phyloP scores from a whole-genome alignment of 495 filamentous ascomycete genomes.

The Aspergillus affinis region DNA sequence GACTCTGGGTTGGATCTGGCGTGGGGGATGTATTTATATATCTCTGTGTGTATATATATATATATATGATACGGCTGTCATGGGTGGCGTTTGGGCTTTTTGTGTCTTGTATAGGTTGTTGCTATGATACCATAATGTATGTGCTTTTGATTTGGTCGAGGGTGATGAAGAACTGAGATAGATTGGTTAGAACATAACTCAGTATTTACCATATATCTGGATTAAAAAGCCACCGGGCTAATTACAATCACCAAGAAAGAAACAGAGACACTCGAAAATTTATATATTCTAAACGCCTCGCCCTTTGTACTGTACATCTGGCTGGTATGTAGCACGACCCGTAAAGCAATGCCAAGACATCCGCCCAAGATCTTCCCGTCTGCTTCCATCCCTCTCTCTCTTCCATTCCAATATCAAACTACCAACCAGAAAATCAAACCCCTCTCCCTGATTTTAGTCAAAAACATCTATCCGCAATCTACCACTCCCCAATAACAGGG shows the following conservation, averaged over 20 bases:
- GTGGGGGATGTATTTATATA: background rate
- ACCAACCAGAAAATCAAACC: background rate
- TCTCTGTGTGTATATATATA: conserved; percentile 2
- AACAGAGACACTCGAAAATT: no score
- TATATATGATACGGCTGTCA: background rate
- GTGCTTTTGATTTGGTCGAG: background rate
- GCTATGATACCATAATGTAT: conserved; percentile 1
- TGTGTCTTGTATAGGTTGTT: background rate
- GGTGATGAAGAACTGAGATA: no score
- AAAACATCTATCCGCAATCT: no score
- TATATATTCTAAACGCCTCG: no score
- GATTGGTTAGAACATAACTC: no score
- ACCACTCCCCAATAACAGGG: no score
- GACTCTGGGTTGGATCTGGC: background rate
- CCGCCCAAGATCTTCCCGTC: background rate
- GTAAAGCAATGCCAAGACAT: background rate
- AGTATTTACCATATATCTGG: no score
- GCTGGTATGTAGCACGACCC: background rate
- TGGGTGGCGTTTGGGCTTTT: background rate
- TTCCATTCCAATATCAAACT: background rate
- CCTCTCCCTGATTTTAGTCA: background rate
- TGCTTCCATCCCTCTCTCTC: background rate
- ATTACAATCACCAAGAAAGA: no score
- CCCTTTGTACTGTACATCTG: no score
- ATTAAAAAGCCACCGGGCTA: no score